These are phyloP conservation scores for Lichtheimia ornata DNA, from an alignment of 371 early-diverging fungal genomes.

Conservation along the genomic window DNA sequence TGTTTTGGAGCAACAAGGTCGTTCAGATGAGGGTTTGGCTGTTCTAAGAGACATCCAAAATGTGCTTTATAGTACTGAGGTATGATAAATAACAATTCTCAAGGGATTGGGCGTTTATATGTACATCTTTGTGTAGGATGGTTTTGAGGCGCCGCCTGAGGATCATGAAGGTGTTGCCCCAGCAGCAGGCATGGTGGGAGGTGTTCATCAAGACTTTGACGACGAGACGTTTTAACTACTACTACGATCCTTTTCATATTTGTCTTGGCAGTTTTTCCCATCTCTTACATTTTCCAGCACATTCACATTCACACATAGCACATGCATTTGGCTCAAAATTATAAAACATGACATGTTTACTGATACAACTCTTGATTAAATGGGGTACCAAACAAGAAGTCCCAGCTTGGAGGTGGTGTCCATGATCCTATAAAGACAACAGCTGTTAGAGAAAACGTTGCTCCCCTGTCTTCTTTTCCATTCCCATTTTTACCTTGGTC, in stretches of 20 bases:
- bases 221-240: conserved; percentile 55
- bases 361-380: conserved; percentile 43
- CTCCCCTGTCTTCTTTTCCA: conserved; percentile 9
- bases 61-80: conserved; percentile 85
- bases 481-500: conserved; percentile 18
- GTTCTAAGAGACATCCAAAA: conserved; percentile 76
- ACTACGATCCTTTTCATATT: not conserved
- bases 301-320: too few relatives aligned
- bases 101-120: not conserved
- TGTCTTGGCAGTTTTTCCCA: not conserved
- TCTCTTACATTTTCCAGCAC: too few relatives aligned
- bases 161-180: conserved; percentile 15
- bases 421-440: conserved; percentile 29
- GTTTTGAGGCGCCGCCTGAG: conserved; percentile 46
- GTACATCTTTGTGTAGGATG: conserved; percentile 20
- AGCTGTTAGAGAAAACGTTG: not conserved
- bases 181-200: conserved; percentile 11
- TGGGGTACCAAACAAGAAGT: conserved; percentile 56
- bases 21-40: conserved; percentile 15
- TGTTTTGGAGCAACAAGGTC: conserved; percentile 27
- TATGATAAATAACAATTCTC: not conserved
- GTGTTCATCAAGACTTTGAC: conserved; percentile 32
- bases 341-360: conserved; percentile 11
- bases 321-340: too few relatives aligned
- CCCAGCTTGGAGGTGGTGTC: conserved; percentile 73